phyloP scores from a whole-genome alignment of 257 asterid genomes.

The Jasminum sambac region DNA sequence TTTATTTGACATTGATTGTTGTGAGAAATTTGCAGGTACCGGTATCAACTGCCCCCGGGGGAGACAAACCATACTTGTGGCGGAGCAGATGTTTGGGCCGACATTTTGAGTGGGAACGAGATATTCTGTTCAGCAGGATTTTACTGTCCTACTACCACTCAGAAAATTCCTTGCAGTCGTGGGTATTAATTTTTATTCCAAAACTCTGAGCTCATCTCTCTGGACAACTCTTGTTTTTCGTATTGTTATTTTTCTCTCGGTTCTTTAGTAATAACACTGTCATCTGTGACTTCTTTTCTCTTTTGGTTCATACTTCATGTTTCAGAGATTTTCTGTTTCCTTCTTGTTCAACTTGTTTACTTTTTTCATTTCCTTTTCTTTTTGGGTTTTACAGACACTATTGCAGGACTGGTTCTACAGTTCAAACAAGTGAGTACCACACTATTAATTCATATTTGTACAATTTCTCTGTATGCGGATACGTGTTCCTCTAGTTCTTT shows the following conservation, averaged over 20 bases:
- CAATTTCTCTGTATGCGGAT: conserved; percentile 5
- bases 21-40: conserved; percentile 50
- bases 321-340: conserved; percentile 12
- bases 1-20: conserved; percentile 15
- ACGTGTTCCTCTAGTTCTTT: not conserved
- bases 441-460: conserved; percentile 7
- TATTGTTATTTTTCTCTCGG: conserved; percentile 1
- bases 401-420: conserved; percentile 92
- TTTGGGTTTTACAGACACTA: conserved; percentile 58
- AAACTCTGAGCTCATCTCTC: conserved; percentile 15
- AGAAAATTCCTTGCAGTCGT: conserved; percentile 62
- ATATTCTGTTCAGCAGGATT: conserved; percentile 85
- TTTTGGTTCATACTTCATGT: conserved; percentile 15
- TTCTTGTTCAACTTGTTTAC: conserved; percentile 14
- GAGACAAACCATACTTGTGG: conserved; percentile 80
- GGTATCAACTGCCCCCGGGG: conserved; percentile 92
- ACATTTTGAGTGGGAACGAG: conserved; percentile 57
- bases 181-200: conserved; percentile 61
- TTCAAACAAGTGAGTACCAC: conserved; percentile 57
- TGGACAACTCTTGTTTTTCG: conserved; percentile 3
- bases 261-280: conserved; percentile 12
- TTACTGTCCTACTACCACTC: conserved; percentile 78
- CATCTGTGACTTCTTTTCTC: not conserved
- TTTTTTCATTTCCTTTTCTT: conserved; percentile 11
- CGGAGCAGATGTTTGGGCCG: conserved; percentile 94